A percentile compares a stretch with the other conserved stretches of the same genome.
These are phyloP conservation scores for Rhodotorula sp. DNA, from an alignment of 1,284 basidiomycete genomes.

Conservation along the genomic window DNA sequence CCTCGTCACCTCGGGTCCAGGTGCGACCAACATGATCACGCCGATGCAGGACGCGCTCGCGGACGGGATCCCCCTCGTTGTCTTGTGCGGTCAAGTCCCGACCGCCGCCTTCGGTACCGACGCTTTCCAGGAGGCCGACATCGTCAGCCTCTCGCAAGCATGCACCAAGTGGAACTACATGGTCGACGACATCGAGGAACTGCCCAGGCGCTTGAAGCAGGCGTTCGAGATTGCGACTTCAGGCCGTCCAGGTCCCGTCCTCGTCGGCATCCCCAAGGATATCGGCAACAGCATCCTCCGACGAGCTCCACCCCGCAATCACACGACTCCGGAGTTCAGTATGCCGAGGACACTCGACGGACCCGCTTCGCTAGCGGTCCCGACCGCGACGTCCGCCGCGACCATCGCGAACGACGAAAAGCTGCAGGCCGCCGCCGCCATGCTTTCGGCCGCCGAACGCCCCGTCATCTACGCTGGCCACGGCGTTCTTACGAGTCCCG, in stretches of 20 bases:
- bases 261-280: conserved; percentile 97
- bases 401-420: conserved; percentile 65
- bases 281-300: conserved; percentile 88
- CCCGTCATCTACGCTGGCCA: conserved; percentile 94
- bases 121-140: conserved; percentile 96
- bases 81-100: conserved; percentile 96
- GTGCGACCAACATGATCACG: conserved; percentile 95
- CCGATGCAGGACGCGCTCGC: conserved; percentile 97
- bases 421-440: conserved; percentile 75
- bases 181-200: conserved; percentile 94
- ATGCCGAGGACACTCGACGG: conserved; percentile 33
- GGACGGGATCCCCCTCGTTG: conserved; percentile 90
- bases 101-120: conserved; percentile 95
- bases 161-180: conserved; percentile 99
- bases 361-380: conserved; percentile 28
- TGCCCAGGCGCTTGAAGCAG: conserved; percentile 94
- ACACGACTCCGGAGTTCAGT: conserved; percentile 71
- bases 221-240: conserved; percentile 99
- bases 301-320: conserved; percentile 79
- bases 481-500: conserved; percentile 79
- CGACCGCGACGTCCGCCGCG: conserved; percentile 32
- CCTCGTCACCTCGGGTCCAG: conserved; percentile 95
- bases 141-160: conserved; percentile 90
- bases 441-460: conserved; percentile 88
- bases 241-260: conserved; percentile 92